Percentiles rank a stretch among this genome's conserved stretches.
These are phyloP conservation scores for Aureobasidium sp. DNA, from an alignment of 2,329 filamentous ascomycete genomes.

Conservation along the genomic window DNA sequence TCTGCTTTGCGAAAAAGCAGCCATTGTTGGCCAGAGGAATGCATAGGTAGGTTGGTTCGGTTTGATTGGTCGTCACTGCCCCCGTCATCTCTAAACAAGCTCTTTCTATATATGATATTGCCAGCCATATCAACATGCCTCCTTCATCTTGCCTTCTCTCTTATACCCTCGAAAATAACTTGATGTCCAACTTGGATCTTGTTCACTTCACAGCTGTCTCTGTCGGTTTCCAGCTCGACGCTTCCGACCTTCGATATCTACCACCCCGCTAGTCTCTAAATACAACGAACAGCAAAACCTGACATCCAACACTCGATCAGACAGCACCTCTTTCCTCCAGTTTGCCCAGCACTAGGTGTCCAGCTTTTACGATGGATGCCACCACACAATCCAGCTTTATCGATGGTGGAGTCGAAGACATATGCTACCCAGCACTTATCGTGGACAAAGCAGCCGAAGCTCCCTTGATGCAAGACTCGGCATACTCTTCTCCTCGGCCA, in stretches of 20 bases:
- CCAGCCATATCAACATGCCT: not conserved
- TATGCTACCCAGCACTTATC: not conserved
- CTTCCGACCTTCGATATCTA: not conserved
- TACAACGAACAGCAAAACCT: not conserved
- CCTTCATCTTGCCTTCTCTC: not conserved
- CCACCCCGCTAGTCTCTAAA: not conserved
- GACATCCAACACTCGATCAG: not conserved
- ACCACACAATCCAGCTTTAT: not conserved
- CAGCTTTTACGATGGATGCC: not conserved
- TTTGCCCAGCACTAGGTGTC: too few relatives aligned
- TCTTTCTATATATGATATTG: not conserved
- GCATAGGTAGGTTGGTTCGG: not conserved
- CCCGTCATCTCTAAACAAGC: not conserved
- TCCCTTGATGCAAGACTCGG: not conserved
- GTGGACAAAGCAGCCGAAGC: not conserved
- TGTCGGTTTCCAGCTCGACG: not conserved
- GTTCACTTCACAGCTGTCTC: not conserved
- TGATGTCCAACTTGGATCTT: not conserved
- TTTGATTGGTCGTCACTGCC: slow-evolving; percentile 3
- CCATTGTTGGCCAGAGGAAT: not conserved
- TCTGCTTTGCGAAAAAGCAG: not conserved
- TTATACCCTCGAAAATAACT: not conserved
- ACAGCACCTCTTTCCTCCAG: not conserved
- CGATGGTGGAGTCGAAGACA: not conserved
- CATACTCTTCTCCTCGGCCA: not conserved